Evolutionary conservation across 2,329 filamentous ascomycete genomes (phyloP), one percentile per base, ranked within the genome.

Genomic region (Apiospora malaysiana): DNA sequence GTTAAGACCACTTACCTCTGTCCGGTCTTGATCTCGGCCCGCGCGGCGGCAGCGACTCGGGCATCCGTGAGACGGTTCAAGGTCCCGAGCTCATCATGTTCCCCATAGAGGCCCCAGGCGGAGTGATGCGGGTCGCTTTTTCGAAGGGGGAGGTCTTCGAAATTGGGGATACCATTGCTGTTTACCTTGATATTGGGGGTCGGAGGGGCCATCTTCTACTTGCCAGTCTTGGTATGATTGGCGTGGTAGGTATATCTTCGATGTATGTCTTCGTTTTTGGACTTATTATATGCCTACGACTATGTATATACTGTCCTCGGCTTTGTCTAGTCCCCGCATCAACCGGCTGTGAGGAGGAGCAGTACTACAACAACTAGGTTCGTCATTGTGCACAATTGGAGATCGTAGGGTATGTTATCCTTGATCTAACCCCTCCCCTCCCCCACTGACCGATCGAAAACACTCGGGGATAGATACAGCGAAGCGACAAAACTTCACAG

Each of bases 1-100:
- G n/a, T 45, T 18, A 2, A 45, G 10, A 45, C 25, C 49, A 51
- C 47, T 0, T 27, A 84, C 82, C 86, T 81, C 69, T 80, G 82
- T 49, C 90, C 89, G 8, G 86, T 88, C 72, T 83, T 81, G 72
- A 91, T 89, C 77, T 87, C 84, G 42, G 81, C 82, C 71, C 80
- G 81, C 27, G 87, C 85, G 1, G 87, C 85, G 46, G 83, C 81
- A 86, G 66, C 65, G 9, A 71, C 66, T 3, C 37, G 49, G 3
- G 66, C 70, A 27, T 63, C 27, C 12, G 66, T 69, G 4, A 71
- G 66, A 14, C 56, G 56, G 32, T 71, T 69, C 42, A 71, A 25
- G 10, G 51, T 46, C n/a, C 70, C 70, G 27, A 71, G 66, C 51
- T 68, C 43, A 32, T 69, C 66, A 10, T 68, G n/a, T 1, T 56